Evolutionary conservation across 2,329 filamentous ascomycete genomes (phyloP), one percentile per base, ranked within the genome.

Genomic region (Aspergillus amoenus): DNA sequence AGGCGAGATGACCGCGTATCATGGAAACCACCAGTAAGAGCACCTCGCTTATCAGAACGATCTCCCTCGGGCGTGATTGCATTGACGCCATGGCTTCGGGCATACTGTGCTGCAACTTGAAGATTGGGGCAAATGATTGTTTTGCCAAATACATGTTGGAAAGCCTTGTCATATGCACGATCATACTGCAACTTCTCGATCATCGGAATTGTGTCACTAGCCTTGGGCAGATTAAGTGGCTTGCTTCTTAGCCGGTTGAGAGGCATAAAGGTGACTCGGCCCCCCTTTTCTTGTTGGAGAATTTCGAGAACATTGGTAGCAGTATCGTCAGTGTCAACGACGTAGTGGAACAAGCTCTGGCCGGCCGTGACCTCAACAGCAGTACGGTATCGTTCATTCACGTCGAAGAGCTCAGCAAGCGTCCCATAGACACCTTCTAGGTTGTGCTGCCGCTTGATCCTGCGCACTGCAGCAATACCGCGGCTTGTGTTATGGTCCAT

Each of bases 31-130:
- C 94, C 94, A 48, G 92, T 97, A 79, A 99, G 86, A 13, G 93
- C 93, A 75, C 94, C 94, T 66, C 93, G 89, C 78, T 95, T 96
- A 76, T 97, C 95, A 1, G 92, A 93, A 32, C 91, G 91, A 74
- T 97, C 93, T 73, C 94, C 94, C 56, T 97, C 93, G 3, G 91
- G 89, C 0, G 94, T 99, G 64, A 99, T 96, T 34, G 91, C 93
- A 66, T 92, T 92, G 22, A 97, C 87, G 17, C 90, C 90, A 68
- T 97, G 93, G 66, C 90, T 96, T 68, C 93, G 86, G 21, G 94
- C 91, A 71, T 97, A 97, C 69, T 97, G 92, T 12, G 89, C 86
- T 47, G 93, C 94, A 57, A 96, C 85, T 48, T 90, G 85, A 61
- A 99, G 79, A 64, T 91, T 96, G 3, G 93, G 93, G 65, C 94